phyloP scores from a whole-genome alignment of 108 stramenopile species.

The Cyclotella baltica region DNA sequence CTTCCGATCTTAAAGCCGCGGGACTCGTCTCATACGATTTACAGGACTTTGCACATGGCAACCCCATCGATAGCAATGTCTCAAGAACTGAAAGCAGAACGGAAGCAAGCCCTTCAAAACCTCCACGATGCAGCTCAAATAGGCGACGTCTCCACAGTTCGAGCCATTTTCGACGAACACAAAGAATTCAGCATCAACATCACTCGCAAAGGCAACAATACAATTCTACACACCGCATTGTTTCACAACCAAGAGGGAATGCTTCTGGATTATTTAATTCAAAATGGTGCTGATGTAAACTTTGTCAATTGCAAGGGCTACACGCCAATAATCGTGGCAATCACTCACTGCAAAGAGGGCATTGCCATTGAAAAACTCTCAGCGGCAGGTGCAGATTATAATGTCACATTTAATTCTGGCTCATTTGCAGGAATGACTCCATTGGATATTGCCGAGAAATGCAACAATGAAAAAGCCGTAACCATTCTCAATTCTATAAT shows the following conservation, averaged over 20 bases:
- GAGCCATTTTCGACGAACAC: slow-evolving; percentile 14
- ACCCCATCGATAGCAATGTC: too few relatives aligned
- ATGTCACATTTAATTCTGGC: neutral
- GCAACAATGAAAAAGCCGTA: slow-evolving; percentile 18
- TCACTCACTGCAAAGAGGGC: slow-evolving; percentile 29
- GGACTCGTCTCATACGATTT: too few relatives aligned
- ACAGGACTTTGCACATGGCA: too few relatives aligned
- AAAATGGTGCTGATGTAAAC: slow-evolving; percentile 31
- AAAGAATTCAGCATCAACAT: slow-evolving; percentile 4
- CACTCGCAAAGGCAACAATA: slow-evolving; percentile 26
- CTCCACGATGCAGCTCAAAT: slow-evolving; percentile 32
- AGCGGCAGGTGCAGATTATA: slow-evolving; percentile 17
- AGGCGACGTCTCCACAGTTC: slow-evolving; percentile 27
- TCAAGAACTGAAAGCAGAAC: neutral
- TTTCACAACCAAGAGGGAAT: slow-evolving; percentile 43
- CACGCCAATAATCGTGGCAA: slow-evolving; percentile 17
- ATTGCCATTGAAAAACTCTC: slow-evolving; percentile 27
- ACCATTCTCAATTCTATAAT: neutral
- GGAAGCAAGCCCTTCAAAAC: slow-evolving; percentile 12
- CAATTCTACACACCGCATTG: slow-evolving; percentile 34
- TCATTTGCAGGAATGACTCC: slow-evolving; percentile 23
- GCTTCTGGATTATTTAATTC: slow-evolving; percentile 37
- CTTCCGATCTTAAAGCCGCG: too few relatives aligned
- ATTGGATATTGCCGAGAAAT: slow-evolving; percentile 22
- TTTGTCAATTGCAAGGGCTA: slow-evolving; percentile 27